These are phyloP conservation scores for Grifola frondosa DNA, from an alignment of 1,284 basidiomycete species.

Conservation along the genomic window DNA sequence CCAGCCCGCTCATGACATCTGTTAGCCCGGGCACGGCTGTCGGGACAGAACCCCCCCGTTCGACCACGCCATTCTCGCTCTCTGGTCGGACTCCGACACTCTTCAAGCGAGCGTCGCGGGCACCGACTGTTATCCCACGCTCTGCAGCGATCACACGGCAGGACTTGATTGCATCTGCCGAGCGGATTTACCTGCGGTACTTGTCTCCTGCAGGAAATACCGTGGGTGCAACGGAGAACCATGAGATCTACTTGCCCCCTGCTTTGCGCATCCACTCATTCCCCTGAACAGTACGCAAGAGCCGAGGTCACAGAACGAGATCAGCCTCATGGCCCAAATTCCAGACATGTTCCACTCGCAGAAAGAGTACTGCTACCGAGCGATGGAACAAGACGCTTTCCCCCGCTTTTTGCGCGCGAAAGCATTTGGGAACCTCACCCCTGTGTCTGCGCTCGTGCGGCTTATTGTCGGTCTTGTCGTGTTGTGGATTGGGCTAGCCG, in stretches of 20 bases:
- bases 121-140: slow-evolving; percentile 87
- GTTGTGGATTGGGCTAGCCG: slow-evolving; percentile 90
- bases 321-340: slow-evolving; percentile 81
- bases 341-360: slow-evolving; percentile 97
- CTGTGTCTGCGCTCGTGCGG: slow-evolving; percentile 82
- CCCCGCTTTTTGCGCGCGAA: slow-evolving; percentile 94
- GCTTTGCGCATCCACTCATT: slow-evolving; percentile 80
- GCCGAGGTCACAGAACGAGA: slow-evolving; percentile 68
- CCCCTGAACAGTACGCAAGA: slow-evolving; percentile 70
- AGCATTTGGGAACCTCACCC: slow-evolving; percentile 95
- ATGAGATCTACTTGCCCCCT: slow-evolving; percentile 94
- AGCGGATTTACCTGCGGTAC: slow-evolving; percentile 94
- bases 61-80: slow-evolving; percentile 77
- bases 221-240: slow-evolving; percentile 67
- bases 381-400: slow-evolving; percentile 98
- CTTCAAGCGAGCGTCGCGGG: slow-evolving; percentile 77
- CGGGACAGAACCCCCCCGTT: slow-evolving; percentile 49
- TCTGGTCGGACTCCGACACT: slow-evolving; percentile 70
- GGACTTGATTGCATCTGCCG: slow-evolving; percentile 90
- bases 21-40: slow-evolving; percentile 46
- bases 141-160: slow-evolving; percentile 86
- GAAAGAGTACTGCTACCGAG: slow-evolving; percentile 96
- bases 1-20: slow-evolving; percentile 45
- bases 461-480: slow-evolving; percentile 83
- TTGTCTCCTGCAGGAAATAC: slow-evolving; percentile 72